Base-by-base conservation (phyloP, 371 early-diverging fungal species). In the Mucor lusitanicus region DNA sequence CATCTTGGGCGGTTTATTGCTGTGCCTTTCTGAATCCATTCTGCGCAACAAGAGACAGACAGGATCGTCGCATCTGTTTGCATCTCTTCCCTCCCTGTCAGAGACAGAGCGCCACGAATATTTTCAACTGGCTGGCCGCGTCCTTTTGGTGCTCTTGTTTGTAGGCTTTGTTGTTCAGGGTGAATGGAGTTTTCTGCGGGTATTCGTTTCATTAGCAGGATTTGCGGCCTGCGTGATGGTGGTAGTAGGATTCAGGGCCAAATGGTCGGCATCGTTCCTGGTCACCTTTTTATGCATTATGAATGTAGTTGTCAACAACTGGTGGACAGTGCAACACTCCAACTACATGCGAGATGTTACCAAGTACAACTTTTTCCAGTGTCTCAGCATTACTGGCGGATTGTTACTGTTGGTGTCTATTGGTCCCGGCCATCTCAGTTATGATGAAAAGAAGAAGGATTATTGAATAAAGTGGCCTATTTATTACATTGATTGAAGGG, bases 301-400 rank as follows among this genome's bases (percentile, higher is more conserved):
- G 76, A 97, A 97, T 76, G 81, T 97, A 39, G 66, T 92, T 27
- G 85, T 95, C 64, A 97, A 97, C 80, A 94, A 96, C 86, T 97
- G 96, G 95, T 97, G 97, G 97, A 82, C 91, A 6, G 77, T 92
- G 55, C 92, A 94, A 70, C 89, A 88, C 48, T 81, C 86, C 61
- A 78, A 85, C 54, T 81, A 87, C 27, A 88, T 88, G 63, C 83
- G 89, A 64, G 97, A 97, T 66, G 96, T 96, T 75, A 82, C 93
- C 67, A 93, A 95, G 77, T 97, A 97, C 78, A 97, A 97, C 80
- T 97, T 97, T 71, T 97, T 97, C 91, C 97, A 97, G 78, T 97
- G 93, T 13, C 84, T 97, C 33, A 95, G 95, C 21, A 94, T 97
- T 80, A 87, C 95, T 81, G 97, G 98, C 32, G 97, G 97, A 28